Evolutionary conservation across 2,329 filamentous ascomycete genomes (phyloP), one percentile per base, ranked within the genome.

Genomic region (Alternaria postmessia): DNA sequence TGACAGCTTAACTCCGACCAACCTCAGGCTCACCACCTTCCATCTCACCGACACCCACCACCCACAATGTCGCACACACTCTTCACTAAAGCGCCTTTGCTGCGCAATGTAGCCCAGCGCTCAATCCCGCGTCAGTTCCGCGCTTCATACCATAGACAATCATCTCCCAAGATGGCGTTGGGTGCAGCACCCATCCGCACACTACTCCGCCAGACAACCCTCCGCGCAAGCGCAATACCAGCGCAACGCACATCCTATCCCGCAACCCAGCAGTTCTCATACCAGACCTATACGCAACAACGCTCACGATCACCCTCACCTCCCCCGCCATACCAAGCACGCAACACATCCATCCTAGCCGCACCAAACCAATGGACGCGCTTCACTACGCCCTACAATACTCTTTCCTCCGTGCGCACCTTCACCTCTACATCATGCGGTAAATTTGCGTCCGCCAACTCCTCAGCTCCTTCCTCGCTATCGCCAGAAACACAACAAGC

Each of bases 321-420:
- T 9, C 68, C 72, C 1, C 68, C 66, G 2, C 69, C 68, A n/a
- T 74, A 73, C 59, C 61, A 69, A 48, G 46, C 63, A 26, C 69
- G 73, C 46, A 72, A 66, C 64, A 59, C 63, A 20, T 70, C 73
- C 14, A 24, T 74, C 30, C 65, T 68, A 46, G 67, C 73, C 5
- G 57, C 70, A 6, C 64, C 65, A 11, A 60, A 66, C 28, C 66
- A 73, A 56, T 78, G 74, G 75, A 77, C 75, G n/a, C 74, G 67
- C 63, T 76, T 76, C 70, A 62, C 16, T 36, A 74, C 74, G 2
- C 59, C 74, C 9, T 62, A 51, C 38, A 71, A 75, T 62, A 69
- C 71, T 1, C 67, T 74, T 52, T 70, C 69, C 34, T 73, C 71
- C 1, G 67, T 76, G 34, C 74, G 75, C 53, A 76, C 74, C 28